A percentile compares a stretch with the other conserved stretches of the same genome.
Conservation (phyloP, 2,329 filamentous ascomycete species). For the Trematosphaeria pertusa region DNA sequence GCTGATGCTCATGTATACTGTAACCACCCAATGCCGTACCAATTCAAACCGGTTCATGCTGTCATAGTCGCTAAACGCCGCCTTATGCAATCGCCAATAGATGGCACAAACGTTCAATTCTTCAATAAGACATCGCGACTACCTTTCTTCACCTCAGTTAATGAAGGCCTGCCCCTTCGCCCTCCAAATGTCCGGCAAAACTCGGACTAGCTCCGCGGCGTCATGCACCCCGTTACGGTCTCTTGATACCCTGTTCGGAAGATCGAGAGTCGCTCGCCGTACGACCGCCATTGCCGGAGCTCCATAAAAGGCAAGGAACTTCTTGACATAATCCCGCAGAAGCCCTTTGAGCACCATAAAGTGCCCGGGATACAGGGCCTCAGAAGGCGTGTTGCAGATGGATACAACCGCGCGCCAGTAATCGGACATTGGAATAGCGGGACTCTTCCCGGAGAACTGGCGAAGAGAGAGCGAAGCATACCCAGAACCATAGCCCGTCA, state of each 20-base stretch:
- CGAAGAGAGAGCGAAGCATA: conserved; percentile 84
- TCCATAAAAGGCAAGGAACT: conserved; percentile 83
- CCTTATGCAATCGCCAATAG: too few species aligned
- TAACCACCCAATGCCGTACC: too few species aligned
- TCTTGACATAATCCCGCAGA: conserved; percentile 69
- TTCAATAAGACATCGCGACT: too few species aligned
- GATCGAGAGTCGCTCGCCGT: conserved; percentile 73
- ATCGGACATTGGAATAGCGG: conserved; percentile 77
- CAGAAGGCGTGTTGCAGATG: conserved; percentile 76
- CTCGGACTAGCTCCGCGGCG: conserved; percentile 37
- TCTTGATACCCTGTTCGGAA: conserved; percentile 59
- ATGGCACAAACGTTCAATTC: too few species aligned
- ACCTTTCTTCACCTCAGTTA: too few species aligned
- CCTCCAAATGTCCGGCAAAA: conserved; percentile 42
- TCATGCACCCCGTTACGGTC: conserved; percentile 23
- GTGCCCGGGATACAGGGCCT: conserved; percentile 56
- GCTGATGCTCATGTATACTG: too few species aligned
- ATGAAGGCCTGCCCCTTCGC: too few species aligned
- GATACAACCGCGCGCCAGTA: conserved; percentile 83
- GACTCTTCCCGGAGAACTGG: conserved; percentile 66
- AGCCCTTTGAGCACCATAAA: conserved; percentile 60
- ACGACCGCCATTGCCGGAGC: conserved; percentile 75
- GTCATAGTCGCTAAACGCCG: too few species aligned
- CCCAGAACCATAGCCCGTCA: conserved; percentile 83
- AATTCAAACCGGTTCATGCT: too few species aligned